Percentiles rank a stretch among this genome's conserved stretches.
phyloP scores from a whole-genome alignment of 495 filamentous ascomycete species.

The Sabuloglossum arenarium region DNA sequence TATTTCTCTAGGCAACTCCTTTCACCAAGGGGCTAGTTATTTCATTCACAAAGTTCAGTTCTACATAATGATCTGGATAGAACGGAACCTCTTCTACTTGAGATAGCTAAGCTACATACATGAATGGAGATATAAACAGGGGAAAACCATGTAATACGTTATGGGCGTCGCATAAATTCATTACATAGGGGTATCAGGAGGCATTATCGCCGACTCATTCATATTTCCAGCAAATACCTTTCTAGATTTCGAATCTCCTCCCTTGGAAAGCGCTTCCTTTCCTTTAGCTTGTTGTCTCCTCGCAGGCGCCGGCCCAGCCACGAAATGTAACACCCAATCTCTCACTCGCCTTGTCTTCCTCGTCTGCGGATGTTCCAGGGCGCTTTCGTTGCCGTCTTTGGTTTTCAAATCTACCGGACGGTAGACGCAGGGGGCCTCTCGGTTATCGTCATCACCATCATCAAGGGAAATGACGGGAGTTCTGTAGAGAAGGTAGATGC shows the following conservation, averaged over 20 bases:
- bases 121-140: no score
- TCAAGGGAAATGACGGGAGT: conserved; percentile 9
- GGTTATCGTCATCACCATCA: conserved; percentile 10
- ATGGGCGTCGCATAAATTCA: no score
- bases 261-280: background rate
- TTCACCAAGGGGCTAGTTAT: no score
- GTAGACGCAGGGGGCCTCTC: conserved; percentile 18
- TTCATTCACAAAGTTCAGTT: no score
- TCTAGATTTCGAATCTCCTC: background rate
- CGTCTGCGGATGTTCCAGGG: conserved; percentile 17
- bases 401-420: conserved; percentile 20
- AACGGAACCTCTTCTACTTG: no score
- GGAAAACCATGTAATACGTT: no score
- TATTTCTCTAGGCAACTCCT: no score
- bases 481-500: conserved; percentile 44
- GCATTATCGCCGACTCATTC: background rate
- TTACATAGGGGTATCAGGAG: background rate
- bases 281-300: background rate
- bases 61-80: no score
- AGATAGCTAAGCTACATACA: no score
- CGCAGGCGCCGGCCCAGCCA: conserved; percentile 13
- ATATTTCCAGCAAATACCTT: background rate
- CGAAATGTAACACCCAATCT: conserved; percentile 57
- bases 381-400: conserved; percentile 10
- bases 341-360: conserved; percentile 45